phyloP scores from a whole-genome alignment of 192 early-diverging fungal genomes.

The Coemansia erecta region DNA sequence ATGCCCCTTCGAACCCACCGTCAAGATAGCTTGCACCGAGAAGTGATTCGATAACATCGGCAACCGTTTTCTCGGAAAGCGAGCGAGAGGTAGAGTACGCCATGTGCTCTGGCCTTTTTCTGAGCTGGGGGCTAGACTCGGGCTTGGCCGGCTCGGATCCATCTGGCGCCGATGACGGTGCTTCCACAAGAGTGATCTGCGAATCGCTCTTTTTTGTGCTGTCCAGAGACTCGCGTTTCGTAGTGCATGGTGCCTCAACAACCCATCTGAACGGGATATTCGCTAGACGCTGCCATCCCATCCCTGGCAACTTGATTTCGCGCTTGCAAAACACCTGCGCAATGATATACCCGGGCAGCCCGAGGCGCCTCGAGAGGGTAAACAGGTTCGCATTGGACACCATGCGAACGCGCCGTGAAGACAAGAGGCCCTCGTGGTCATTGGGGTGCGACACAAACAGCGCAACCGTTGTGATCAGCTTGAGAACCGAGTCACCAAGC shows the following conservation, averaged over 20 bases:
- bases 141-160: no score
- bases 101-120: background rate
- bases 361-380: constrained; percentile 49
- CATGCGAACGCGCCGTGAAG: constrained; percentile 63
- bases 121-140: no score
- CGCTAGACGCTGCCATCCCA: constrained; percentile 30
- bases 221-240: background rate
- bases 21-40: constrained; percentile 73
- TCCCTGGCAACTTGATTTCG: constrained; percentile 36
- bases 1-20: constrained; percentile 54
- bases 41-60: constrained; percentile 82
- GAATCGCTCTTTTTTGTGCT: background rate
- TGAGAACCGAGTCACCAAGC: constrained; percentile 87
- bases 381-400: constrained; percentile 79
- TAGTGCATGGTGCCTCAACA: background rate
- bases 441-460: constrained; percentile 74
- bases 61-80: constrained; percentile 82
- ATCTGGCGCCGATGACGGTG: no score
- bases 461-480: constrained; percentile 68
- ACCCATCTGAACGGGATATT: constrained; percentile 32
- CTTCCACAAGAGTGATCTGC: background rate
- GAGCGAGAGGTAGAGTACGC: constrained; percentile 4
- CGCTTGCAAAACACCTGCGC: constrained; percentile 21
- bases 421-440: constrained; percentile 78
- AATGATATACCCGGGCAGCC: constrained; percentile 60